Conservation (phyloP, 306 rosid species). For the Canavalia gladiata region DNA sequence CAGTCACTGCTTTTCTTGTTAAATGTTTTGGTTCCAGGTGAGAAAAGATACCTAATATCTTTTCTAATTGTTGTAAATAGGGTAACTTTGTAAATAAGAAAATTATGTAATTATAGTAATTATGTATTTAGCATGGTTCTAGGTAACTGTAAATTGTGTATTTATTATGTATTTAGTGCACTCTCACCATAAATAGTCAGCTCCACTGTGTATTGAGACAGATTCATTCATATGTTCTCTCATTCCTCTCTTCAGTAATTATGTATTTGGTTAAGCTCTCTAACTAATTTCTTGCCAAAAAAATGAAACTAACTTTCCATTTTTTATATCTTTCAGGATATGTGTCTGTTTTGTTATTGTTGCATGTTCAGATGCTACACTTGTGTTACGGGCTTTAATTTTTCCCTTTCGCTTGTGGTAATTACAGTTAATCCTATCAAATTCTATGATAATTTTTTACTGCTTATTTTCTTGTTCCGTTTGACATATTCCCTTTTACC, state of each 20-base stretch:
- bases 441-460: conserved; percentile 16
- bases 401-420: conserved; percentile 95
- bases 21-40: conserved; percentile 85
- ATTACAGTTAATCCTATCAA: conserved; percentile 28
- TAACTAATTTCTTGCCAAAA: conserved; percentile 1
- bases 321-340: conserved; percentile 67
- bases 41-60: conserved; percentile 37
- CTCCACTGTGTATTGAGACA: no score
- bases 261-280: conserved; percentile 29
- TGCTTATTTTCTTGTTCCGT: conserved; percentile 11
- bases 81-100: no score
- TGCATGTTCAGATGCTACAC: conserved; percentile 95
- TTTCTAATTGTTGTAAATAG: no score
- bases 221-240: no score
- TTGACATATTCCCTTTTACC: conserved; percentile 18
- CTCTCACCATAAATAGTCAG: no score
- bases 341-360: conserved; percentile 88
- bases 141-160: no score
- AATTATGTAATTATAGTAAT: no score
- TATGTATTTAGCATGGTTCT: no score
- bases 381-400: conserved; percentile 78
- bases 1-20: conserved; percentile 93
- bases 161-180: no score
- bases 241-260: conserved; percentile 20
- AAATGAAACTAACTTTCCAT: conserved; percentile 15